Evolutionary conservation across 305 asterid species (phyloP), one percentile per base, ranked within the genome.

Genomic region (Ilex paraguariensis): DNA sequence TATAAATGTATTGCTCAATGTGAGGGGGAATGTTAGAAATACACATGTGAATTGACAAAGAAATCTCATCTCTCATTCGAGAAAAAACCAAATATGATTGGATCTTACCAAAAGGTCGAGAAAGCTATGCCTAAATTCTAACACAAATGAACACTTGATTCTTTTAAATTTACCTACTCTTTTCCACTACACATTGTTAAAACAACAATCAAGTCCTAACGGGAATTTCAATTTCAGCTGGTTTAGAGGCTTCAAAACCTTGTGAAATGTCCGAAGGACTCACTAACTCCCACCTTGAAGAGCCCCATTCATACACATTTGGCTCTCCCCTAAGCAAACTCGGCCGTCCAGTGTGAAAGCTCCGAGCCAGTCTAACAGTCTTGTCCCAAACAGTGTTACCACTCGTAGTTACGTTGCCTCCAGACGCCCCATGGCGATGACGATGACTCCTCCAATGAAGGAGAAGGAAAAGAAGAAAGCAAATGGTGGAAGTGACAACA

Each of bases 211-310:
- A 36, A 2, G 9, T 36, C 7, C 9, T 36, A 4, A 4, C 9
- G 42, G 42, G 17, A 33, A 42, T 32, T 66, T 62, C 61, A 31
- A 33, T 6, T 52, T 61, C 40, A 14, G 57, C 48, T 56, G 62
- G 48, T 10, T 54, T 56, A 39, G 71, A 60, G 50, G 65, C 60
- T 14, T 66, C 68, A 51, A 63, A 68, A 10, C 59, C 28, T 40
- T 51, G 56, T 45, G 78, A 69, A 56, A 55, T 48, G 28, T 75
- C 70, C 10, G 64, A 10, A 2, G 66, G 80, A 56, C 73, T 75
- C 59, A 71, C 64, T n/a, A 71, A 53, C 15, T 57, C 62, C 77
- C 77, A 71, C 57, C 16, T 13, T n/a, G 63, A 13, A 15, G 76
- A 57, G 16, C n/a, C 5, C 57, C 69, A 13, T 40, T 59, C 0